These are phyloP conservation scores for Soucietia sequanensis DNA, from an alignment of 805 yeast genomes.

Conservation along the genomic window DNA sequence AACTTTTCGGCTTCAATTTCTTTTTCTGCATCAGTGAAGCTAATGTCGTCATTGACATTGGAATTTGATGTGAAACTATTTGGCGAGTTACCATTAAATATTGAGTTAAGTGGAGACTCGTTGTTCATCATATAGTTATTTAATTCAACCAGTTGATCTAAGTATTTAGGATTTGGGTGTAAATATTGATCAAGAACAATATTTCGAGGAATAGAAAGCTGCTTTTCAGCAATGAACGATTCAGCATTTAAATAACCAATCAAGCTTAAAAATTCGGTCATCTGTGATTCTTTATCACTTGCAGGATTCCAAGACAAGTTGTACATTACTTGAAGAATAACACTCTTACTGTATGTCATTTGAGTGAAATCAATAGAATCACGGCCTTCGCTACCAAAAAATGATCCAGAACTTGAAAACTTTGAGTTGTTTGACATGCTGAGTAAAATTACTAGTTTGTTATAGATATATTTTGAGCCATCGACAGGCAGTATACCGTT, in stretches of 20 bases:
- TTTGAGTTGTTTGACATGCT: background rate
- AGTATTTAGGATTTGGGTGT: slow-evolving; percentile 15
- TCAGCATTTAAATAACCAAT: slow-evolving; percentile 19
- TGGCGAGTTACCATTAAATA: no score
- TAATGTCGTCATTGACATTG: no score
- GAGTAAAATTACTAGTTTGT: background rate
- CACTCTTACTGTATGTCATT: slow-evolving; percentile 5
- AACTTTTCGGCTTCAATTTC: slow-evolving; percentile 44
- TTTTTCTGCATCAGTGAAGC: slow-evolving; percentile 43
- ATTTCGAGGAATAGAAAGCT: slow-evolving; percentile 11
- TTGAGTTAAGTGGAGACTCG: no score
- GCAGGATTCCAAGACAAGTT: slow-evolving; percentile 11
- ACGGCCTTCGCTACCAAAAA: background rate
- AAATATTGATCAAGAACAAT: slow-evolving; percentile 13
- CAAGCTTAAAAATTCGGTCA: slow-evolving; percentile 14
- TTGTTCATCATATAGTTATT: no score
- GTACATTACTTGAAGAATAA: slow-evolving; percentile 14
- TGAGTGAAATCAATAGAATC: background rate
- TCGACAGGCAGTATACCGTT: background rate
- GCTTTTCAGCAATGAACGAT: slow-evolving; percentile 12
- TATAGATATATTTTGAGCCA: background rate
- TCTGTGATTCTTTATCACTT: slow-evolving; percentile 8
- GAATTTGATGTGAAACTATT: no score
- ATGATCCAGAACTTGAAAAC: background rate
- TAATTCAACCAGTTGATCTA: no score